Conservation (phyloP, 805 yeast species). For the Sugiyamaella marilandica region DNA sequence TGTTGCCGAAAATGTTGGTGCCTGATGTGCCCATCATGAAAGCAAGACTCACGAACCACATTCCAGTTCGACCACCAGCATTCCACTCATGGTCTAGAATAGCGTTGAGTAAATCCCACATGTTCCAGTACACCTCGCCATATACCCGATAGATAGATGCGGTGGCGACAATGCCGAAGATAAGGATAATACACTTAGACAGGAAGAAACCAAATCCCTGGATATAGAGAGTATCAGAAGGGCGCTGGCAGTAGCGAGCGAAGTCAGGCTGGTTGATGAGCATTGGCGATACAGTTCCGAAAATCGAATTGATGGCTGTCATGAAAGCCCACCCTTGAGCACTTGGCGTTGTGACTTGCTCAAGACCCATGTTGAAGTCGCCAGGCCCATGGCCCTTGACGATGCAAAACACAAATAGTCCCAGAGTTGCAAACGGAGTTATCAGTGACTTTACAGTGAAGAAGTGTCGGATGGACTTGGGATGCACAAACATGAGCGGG, state of each 20-base stretch:
- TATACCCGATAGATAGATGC: slow-evolving; percentile 40
- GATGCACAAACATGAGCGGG: slow-evolving; percentile 77
- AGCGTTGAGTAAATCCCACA: slow-evolving; percentile 38
- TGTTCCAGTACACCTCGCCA: slow-evolving; percentile 45
- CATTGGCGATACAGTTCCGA: slow-evolving; percentile 19
- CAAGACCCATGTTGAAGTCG: slow-evolving; percentile 8
- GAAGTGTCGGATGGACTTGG: slow-evolving; percentile 74
- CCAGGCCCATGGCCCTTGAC: slow-evolving; percentile 15
- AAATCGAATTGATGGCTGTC: slow-evolving; percentile 19
- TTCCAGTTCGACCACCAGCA: slow-evolving; percentile 35
- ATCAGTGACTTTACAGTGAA: slow-evolving; percentile 74
- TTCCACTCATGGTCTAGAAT: slow-evolving; percentile 40
- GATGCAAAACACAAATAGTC: slow-evolving; percentile 72
- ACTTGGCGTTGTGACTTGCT: slow-evolving; percentile 1
- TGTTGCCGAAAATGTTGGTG: slow-evolving; percentile 37
- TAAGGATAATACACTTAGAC: slow-evolving; percentile 15
- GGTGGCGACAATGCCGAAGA: slow-evolving; percentile 42
- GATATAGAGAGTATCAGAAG: slow-evolving; percentile 11
- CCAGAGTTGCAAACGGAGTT: slow-evolving; percentile 62
- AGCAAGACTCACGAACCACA: slow-evolving; percentile 15
- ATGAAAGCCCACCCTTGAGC: slow-evolving; percentile 15
- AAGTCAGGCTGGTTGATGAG: slow-evolving; percentile 18
- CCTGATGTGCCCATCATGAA: slow-evolving; percentile 27
- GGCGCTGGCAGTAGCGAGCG: slow-evolving; percentile 14
- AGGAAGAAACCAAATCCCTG: slow-evolving; percentile 15